A percentile compares a stretch with the other conserved stretches of the same genome.
These are phyloP conservation scores for Solanum ossicruentum DNA, from an alignment of 257 asterid genomes.

Conservation along the genomic window DNA sequence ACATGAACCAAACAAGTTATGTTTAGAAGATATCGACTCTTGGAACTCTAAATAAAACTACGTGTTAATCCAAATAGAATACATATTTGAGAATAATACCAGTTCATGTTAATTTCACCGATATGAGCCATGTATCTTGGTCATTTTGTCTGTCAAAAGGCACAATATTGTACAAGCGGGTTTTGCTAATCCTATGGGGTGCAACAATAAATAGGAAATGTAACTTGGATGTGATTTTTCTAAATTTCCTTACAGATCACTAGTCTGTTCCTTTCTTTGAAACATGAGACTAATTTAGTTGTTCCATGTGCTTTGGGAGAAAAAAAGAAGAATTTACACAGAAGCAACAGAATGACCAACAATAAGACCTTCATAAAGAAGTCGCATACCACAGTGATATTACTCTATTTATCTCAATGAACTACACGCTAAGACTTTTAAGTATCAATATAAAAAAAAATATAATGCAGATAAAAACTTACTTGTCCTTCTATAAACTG, in stretches of 20 bases:
- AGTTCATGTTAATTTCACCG: too few relatives aligned
- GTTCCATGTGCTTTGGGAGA: neutral
- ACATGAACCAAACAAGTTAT: too few relatives aligned
- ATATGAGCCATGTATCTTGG: too few relatives aligned
- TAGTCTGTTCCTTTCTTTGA: neutral
- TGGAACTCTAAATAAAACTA: too few relatives aligned
- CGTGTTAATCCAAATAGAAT: too few relatives aligned
- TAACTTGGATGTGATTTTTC: neutral
- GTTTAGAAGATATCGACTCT: too few relatives aligned
- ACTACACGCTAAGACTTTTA: neutral
- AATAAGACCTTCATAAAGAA: neutral
- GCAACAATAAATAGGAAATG: neutral
- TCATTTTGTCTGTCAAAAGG: too few relatives aligned
- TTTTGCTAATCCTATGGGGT: too few relatives aligned
- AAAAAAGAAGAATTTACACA: neutral
- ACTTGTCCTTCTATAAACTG: constrained; percentile 80
- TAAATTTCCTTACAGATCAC: neutral
- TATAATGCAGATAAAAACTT: constrained; percentile 13
- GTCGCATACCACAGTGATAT: neutral
- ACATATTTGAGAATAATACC: too few relatives aligned
- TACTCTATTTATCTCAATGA: neutral
- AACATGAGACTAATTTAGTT: neutral
- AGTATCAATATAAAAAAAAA: neutral
- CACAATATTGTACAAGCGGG: too few relatives aligned
- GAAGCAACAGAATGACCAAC: neutral